Base-by-base conservation (phyloP, 1,284 basidiomycete species). In the Ustilago nuda region DNA sequence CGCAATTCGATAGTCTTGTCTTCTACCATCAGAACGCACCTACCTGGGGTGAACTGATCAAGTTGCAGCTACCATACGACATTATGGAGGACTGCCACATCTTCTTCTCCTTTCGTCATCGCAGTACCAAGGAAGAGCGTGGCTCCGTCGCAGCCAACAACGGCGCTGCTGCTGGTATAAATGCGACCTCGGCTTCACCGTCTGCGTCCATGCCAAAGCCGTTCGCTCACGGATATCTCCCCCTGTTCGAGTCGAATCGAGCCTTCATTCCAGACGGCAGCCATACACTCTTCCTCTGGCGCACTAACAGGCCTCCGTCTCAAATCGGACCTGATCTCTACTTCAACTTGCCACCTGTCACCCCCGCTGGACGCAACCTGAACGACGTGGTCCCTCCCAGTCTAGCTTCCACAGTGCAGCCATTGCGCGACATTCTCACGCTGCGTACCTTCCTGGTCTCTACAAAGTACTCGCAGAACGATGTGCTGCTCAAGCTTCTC, bases 1-100 rank as follows among this genome's bases (percentile, higher is more conserved):
- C 92, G 0, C 90, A 92, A 62, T 98, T 93, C 86, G 90, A 94
- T 84, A 96, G 94, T 11, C 92, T 95, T 87, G 93, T 98, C 27
- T 82, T 81, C 61, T 82, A 81, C 57, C 81, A 81, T 41, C 81
- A 84, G 53, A 82, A 83, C 43, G 71, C 78, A n/a, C 94, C 94
- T 4, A 96, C 94, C 0, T 98, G 92, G 86, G 94, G 94, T 46
- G 96, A 98, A 86, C 89, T 98, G 48, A 89, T 98, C 87, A 98
- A 98, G 86, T 88, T 99, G 19, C 90, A 85, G 51, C 87, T 98
- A 6, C 92, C 94, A 9, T 87, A 89, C 35, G 88, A 91, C 6
- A 89, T 90, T 8, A 89, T 91, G 56, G 91, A 92, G 30, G 89
- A 91, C 56, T 95, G 93, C 89, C 96, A 98, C 83, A 87, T 99